Base-by-base conservation (phyloP, 345 rosid genomes). In the Gossypium ekmanianum region DNA sequence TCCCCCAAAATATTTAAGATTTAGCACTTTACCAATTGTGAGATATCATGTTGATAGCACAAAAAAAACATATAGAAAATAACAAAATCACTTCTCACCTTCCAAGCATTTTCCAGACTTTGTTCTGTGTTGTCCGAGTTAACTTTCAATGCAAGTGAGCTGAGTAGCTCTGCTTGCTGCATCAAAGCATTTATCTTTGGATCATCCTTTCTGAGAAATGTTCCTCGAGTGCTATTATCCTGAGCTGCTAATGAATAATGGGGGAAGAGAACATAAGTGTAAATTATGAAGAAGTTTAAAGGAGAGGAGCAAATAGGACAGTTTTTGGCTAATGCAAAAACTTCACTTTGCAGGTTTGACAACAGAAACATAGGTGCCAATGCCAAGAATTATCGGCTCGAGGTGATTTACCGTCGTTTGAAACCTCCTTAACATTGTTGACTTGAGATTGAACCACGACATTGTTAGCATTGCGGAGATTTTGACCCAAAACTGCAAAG, bases 21-120 rank as follows among this genome's bases (percentile, higher is more conserved):
- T 29, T 44, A 39, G 50, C 16, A 70, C 44, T 52, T 61, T 17
- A 10, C 20, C 44, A 18, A 11, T 0, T 22, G 12, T 45, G 24
- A 45, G 26, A 18, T 24, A 39, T 50, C 57, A 9, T 61, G 3
- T 48, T 58, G 16, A 43, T 44, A 58, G 63, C 63, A 8, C 16
- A 57, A 61, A 59, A 9, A 47, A 51, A 47, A 56, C 16, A 65
- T 45, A 78, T 65, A 72, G 55, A 63, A 62, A 20, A 13, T 45
- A 16, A 20, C 12, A 16, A 79, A 44, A 47, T 43, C 14, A 48
- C 51, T 63, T 61, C 80, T 82, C 66, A 90, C 99, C 98, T 91
- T 93, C 99, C 97, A 91, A 58, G 99, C 94, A 90, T 84, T 88
- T 82, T 95, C 98, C 74, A 91, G 88, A 87, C 96, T 87, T 83